Evolutionary conservation across 208 protist genomes (phyloP).

Genomic region (Trypanosoma melophagium): DNA sequence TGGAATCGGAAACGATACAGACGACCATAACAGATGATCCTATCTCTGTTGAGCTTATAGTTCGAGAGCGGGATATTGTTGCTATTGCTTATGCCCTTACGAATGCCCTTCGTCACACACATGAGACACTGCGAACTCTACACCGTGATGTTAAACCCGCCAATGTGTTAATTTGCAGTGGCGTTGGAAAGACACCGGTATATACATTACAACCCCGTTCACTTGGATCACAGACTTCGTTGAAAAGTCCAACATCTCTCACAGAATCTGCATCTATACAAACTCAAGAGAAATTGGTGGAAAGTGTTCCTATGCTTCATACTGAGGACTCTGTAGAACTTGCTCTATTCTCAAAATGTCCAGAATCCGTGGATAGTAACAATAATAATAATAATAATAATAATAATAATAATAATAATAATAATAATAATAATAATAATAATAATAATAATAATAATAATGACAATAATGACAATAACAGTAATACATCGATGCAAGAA

Average conservation of each 20-base stretch:
- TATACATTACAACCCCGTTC: constrained; percentile 9
- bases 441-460: too few species aligned
- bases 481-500: too few species aligned
- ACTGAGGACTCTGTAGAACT: constrained; percentile 15
- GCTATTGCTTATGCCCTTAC: constrained; percentile 35
- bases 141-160: constrained; percentile 34
- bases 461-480: too few species aligned
- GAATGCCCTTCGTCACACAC: constrained; percentile 36
- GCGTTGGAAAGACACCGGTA: constrained; percentile 19
- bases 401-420: too few species aligned
- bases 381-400: neutral
- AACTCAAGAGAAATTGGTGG: too few species aligned
- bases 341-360: constrained; percentile 17
- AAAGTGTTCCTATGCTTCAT: neutral
- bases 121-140: constrained; percentile 25
- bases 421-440: too few species aligned
- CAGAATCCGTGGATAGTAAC: neutral
- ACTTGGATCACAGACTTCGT: neutral
- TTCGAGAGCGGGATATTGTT: constrained; percentile 33
- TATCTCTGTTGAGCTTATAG: constrained; percentile 10
- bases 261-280: neutral
- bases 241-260: neutral
- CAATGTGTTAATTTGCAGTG: constrained; percentile 32
- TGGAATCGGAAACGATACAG: neutral
- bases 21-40: neutral